A percentile compares a stretch with the other conserved stretches of the same genome.
phyloP scores from a whole-genome alignment of 1,284 basidiomycete genomes.

The Sparassis latifolia region DNA sequence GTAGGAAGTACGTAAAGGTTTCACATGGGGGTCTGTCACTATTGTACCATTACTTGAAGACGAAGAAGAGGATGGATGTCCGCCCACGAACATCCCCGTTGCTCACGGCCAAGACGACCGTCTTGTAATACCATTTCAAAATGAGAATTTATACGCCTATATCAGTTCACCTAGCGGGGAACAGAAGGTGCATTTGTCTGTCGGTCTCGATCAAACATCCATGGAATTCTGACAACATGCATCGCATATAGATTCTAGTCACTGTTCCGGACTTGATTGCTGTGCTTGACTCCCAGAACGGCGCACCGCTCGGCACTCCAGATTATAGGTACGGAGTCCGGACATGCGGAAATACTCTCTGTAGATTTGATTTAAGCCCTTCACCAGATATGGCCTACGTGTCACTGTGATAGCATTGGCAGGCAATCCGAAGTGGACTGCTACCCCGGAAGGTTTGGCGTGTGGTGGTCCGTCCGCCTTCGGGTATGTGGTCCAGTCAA shows the following conservation, averaged over 20 bases:
- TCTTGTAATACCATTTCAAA: conserved; percentile 47
- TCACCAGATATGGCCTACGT: conserved; percentile 46
- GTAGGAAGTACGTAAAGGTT: conserved; percentile 26
- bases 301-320: conserved; percentile 44
- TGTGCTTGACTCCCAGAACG: conserved; percentile 49
- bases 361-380: not conserved
- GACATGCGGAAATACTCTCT: not conserved
- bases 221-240: not conserved
- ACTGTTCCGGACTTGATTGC: conserved; percentile 54
- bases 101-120: conserved; percentile 17
- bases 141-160: conserved; percentile 48
- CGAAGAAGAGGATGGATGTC: conserved; percentile 35
- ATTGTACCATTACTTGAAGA: conserved; percentile 39
- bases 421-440: conserved; percentile 52
- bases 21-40: conserved; percentile 40
- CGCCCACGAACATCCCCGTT: conserved; percentile 3
- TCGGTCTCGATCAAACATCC: no score
- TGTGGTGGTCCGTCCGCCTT: conserved; percentile 41
- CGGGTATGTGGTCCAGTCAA: conserved; percentile 15
- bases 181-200: conserved; percentile 17
- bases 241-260: conserved; percentile 27
- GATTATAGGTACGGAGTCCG: conserved; percentile 28
- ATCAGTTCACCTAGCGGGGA: conserved; percentile 29
- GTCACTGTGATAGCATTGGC: conserved; percentile 52
- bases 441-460: conserved; percentile 41